These are phyloP conservation scores for Vinca major DNA, from an alignment of 305 asterid species.

Conservation along the genomic window DNA sequence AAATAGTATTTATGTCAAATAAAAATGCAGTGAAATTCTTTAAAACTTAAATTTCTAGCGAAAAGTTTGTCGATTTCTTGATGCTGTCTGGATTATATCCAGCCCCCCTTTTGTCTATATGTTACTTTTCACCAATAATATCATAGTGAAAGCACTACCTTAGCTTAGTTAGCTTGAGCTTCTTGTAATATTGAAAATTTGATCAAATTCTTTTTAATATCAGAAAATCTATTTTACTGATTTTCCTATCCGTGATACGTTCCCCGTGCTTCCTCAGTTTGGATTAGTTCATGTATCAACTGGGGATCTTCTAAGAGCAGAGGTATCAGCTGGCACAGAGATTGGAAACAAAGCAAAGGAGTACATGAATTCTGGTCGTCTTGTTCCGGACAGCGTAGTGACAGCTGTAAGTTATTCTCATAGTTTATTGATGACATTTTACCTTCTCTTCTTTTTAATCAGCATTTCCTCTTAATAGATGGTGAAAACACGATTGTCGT, in stretches of 20 bases:
- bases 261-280: slow-evolving; percentile 45
- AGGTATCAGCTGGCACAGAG: slow-evolving; percentile 71
- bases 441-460: slow-evolving; percentile 9
- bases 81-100: background rate
- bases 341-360: slow-evolving; percentile 82
- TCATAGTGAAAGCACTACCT: background rate
- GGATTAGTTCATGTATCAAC: slow-evolving; percentile 87
- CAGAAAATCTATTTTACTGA: background rate
- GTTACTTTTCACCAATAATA: background rate
- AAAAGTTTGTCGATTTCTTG: background rate
- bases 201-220: background rate
- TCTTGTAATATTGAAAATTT: background rate
- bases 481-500: slow-evolving; percentile 69
- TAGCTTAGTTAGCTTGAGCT: background rate
- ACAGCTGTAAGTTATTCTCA: slow-evolving; percentile 52
- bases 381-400: slow-evolving; percentile 88
- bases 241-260: background rate
- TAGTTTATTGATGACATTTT: background rate
- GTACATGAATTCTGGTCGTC: slow-evolving; percentile 71
- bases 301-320: slow-evolving; percentile 91
- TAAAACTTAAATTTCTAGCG: too few relatives aligned
- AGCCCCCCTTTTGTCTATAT: background rate
- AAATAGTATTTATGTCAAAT: too few relatives aligned
- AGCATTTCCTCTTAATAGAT: slow-evolving; percentile 40
- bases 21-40: too few relatives aligned